These are phyloP conservation scores for Capsicum baccatum DNA, from an alignment of 257 asterid species.

Conservation along the genomic window DNA sequence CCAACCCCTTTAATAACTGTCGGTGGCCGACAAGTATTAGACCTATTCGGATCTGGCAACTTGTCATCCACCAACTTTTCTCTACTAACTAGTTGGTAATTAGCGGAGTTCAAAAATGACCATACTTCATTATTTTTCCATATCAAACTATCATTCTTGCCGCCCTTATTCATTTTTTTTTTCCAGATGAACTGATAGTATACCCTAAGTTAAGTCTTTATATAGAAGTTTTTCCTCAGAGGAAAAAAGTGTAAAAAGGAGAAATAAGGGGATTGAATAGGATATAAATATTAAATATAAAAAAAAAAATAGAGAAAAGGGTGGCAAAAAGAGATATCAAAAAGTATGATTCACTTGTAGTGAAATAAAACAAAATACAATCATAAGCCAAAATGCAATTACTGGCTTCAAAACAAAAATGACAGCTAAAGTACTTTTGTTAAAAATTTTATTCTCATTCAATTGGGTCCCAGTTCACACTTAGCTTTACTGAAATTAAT, in stretches of 20 bases:
- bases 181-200: not conserved
- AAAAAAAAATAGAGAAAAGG: not conserved
- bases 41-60: conserved; percentile 5
- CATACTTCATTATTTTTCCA: conserved; percentile 22
- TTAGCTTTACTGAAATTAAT: no score
- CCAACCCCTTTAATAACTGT: conserved; percentile 16
- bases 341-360: conserved; percentile 1
- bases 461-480: not conserved
- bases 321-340: not conserved
- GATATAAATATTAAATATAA: not conserved
- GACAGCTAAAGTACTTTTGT: conserved; percentile 27
- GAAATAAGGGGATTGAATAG: not conserved
- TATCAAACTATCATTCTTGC: conserved; percentile 31
- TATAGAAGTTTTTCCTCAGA: not conserved
- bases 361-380: not conserved
- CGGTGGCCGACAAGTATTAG: conserved; percentile 27
- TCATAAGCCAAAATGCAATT: conserved; percentile 62
- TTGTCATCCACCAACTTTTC: conserved; percentile 36
- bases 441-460: not conserved
- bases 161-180: conserved; percentile 48
- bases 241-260: not conserved
- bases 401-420: conserved; percentile 52
- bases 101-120: conserved; percentile 38
- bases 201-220: not conserved
- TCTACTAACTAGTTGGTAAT: conserved; percentile 6